These are phyloP conservation scores for Rostrohypoxylon terebratum DNA, from an alignment of 495 filamentous ascomycete genomes.

Conservation along the genomic window DNA sequence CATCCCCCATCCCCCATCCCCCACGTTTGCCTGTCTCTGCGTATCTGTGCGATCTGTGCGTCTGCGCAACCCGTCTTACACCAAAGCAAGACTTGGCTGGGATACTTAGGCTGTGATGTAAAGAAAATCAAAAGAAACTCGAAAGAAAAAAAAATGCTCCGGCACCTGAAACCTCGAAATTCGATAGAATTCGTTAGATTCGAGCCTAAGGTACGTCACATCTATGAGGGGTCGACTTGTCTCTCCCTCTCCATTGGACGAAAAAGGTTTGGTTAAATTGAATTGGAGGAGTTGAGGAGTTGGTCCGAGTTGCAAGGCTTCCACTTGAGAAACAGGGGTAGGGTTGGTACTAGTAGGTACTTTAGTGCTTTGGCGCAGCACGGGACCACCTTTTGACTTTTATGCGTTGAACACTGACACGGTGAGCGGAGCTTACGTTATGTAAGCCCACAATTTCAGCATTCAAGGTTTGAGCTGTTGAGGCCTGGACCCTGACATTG, in stretches of 20 bases:
- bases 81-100: neutral
- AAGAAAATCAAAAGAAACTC: too few species aligned
- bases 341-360: neutral
- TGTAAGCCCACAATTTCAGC: constrained; percentile 2
- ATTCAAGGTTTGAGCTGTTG: neutral
- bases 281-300: constrained; percentile 26
- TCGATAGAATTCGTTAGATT: neutral
- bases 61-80: constrained; percentile 9
- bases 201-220: constrained; percentile 31
- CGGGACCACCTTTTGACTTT: constrained; percentile 5
- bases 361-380: neutral
- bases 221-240: constrained; percentile 35
- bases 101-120: neutral
- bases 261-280: constrained; percentile 11
- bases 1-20: neutral
- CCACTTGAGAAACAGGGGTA: neutral
- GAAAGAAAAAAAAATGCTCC: constrained; percentile 6
- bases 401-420: neutral
- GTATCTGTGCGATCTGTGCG: too few species aligned
- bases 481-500: neutral
- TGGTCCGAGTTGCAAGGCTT: neutral
- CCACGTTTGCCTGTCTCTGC: neutral
- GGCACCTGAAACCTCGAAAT: constrained; percentile 42
- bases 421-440: constrained; percentile 4
- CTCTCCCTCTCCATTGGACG: constrained; percentile 24